Percentiles rank a stretch among this genome's conserved stretches.
Conservation (phyloP, 495 filamentous ascomycete genomes). For the Echria macrotheca region DNA sequence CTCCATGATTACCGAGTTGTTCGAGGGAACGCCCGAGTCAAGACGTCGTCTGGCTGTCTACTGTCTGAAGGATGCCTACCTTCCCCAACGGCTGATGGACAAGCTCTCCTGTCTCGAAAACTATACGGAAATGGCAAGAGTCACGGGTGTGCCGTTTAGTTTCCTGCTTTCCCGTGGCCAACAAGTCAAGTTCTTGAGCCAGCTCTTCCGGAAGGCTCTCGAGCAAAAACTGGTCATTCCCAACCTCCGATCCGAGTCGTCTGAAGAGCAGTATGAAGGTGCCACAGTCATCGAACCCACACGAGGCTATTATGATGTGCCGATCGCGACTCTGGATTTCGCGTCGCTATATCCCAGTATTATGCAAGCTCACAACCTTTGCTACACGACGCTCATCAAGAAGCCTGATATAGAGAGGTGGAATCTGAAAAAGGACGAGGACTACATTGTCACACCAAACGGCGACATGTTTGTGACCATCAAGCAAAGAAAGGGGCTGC, state of each 20-base stretch:
- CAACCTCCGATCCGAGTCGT: conserved; percentile 59
- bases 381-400: conserved; percentile 91
- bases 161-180: conserved; percentile 88
- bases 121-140: conserved; percentile 99
- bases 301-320: conserved; percentile 86
- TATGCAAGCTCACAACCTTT: conserved; percentile 97
- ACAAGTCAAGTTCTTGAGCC: conserved; percentile 96
- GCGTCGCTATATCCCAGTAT: conserved; percentile 97
- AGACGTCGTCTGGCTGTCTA: conserved; percentile 88
- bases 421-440: conserved; percentile 71
- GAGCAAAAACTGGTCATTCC: conserved; percentile 93
- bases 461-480: conserved; percentile 87
- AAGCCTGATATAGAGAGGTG: conserved; percentile 71
- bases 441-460: conserved; percentile 94
- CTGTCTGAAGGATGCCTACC: conserved; percentile 95
- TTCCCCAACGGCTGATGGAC: conserved; percentile 92
- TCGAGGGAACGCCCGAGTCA: conserved; percentile 90
- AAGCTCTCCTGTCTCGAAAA: conserved; percentile 97
- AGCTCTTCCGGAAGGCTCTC: conserved; percentile 89
- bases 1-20: conserved; percentile 97
- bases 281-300: conserved; percentile 96
- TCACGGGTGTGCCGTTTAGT: conserved; percentile 97
- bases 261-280: conserved; percentile 89
- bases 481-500: conserved; percentile 83
- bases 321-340: conserved; percentile 97